These are phyloP conservation scores for Blastocystis sp. DNA, from an alignment of 352 stramenopile species.

Conservation along the genomic window DNA sequence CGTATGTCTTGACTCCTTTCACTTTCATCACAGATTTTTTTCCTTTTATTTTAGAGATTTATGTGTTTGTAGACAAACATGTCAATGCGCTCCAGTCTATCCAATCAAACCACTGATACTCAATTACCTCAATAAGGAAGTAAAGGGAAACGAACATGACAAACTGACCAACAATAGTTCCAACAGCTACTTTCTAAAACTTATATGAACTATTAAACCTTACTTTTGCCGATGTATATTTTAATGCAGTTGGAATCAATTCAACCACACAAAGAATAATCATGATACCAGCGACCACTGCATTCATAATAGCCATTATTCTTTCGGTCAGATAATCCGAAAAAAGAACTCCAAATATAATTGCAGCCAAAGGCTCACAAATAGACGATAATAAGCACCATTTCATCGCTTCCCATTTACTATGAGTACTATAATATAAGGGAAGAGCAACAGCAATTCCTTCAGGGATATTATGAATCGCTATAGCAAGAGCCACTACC, in stretches of 20 bases:
- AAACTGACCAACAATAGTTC: conserved; percentile 30
- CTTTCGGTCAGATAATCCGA: conserved; percentile 6
- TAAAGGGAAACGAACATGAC: conserved; percentile 57
- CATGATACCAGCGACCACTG: conserved; percentile 60
- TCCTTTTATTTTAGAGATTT: conserved; percentile 25
- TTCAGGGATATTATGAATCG: conserved; percentile 64
- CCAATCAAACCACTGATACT: not conserved
- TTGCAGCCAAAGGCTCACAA: conserved; percentile 50
- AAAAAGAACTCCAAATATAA: conserved; percentile 56
- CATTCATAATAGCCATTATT: conserved; percentile 61
- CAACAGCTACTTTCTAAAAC: conserved; percentile 26
- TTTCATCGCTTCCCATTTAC: conserved; percentile 65
- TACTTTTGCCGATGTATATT: conserved; percentile 29
- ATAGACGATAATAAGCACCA: conserved; percentile 49
- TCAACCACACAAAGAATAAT: conserved; percentile 61
- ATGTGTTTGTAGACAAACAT: conserved; percentile 3
- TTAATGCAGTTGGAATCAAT: conserved; percentile 32
- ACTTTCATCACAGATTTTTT: conserved; percentile 47
- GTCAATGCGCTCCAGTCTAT: conserved; percentile 49
- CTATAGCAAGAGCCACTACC: conserved; percentile 49
- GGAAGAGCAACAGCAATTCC: conserved; percentile 64
- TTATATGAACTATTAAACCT: not conserved
- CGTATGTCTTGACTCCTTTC: conserved; percentile 38
- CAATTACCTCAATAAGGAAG: conserved; percentile 35
- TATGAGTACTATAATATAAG: conserved; percentile 58